Base-by-base conservation (phyloP, 306 rosid species). In the Cucumis hystrix region DNA sequence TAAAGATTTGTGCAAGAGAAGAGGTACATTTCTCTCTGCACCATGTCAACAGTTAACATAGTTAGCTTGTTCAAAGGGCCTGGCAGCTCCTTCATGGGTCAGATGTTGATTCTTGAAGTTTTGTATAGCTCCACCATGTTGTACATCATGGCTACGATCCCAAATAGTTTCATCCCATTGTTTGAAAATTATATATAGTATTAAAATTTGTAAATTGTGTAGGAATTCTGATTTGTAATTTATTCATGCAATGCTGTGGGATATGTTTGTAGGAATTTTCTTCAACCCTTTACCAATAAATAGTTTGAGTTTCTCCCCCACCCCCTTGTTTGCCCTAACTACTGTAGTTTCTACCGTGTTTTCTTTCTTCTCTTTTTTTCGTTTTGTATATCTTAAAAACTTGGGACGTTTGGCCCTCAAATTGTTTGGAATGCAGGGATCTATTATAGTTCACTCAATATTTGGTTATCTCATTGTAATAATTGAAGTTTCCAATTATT, bases 51-150 rank as follows among this genome's bases (percentile, higher is more conserved):
- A 73, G 63, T 49, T 55, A 6, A 28, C 62, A 72, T 17, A 51
- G 35, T 68, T 69, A 41, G n/a, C 75, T 69, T 69, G 39, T 69
- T 77, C 37, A 41, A 79, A 18, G 61, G 87, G 51, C 25, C 1
- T 23, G 25, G 25, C 62, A 76, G 75, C 78, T 23, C 75, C 77
- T 76, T 57, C 35, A 63, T 21, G 37, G 13, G 39, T 35, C 64
- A 30, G 80, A 82, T 80, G 56, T 73, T 51, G 59, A 66, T 39
- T 57, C 37, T 76, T 60, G 56, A 73, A 54, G 62, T 84, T 81
- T 56, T 82, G 87, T 84, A 87, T 83, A 87, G 87, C 83, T 75
- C 74, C 82, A 76, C 74, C 82, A 76, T 56, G 18, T 73, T 52
- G 62, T 72, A 25, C 47, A 49, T 15, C 61, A 7, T 51, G 39